phyloP scores from a whole-genome alignment of 1,139 yeast species.

The Komagataea norvegica region DNA sequence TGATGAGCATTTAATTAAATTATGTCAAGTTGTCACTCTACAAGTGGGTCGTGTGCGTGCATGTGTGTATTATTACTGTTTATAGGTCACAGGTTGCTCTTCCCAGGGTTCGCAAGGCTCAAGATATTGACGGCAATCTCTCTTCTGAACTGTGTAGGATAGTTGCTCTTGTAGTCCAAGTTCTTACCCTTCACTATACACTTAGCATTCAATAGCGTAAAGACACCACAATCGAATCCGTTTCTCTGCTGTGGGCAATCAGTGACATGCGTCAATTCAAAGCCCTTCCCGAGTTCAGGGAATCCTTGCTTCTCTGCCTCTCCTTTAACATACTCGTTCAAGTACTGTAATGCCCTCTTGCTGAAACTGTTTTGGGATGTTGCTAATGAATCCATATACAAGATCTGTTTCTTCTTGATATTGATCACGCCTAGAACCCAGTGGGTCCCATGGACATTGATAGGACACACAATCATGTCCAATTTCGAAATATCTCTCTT shows the following conservation, averaged over 20 bases:
- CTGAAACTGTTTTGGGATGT: slow-evolving; percentile 46
- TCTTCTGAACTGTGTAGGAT: slow-evolving; percentile 64
- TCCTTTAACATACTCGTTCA: slow-evolving; percentile 56
- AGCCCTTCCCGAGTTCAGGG: slow-evolving; percentile 29
- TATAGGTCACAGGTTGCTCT: slow-evolving; percentile 1
- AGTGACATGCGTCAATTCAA: slow-evolving; percentile 31
- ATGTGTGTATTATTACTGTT: no score
- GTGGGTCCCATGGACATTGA: slow-evolving; percentile 76
- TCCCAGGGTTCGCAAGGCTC: neutral
- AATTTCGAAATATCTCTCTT: slow-evolving; percentile 62
- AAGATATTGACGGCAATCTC: slow-evolving; percentile 52
- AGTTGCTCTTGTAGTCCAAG: slow-evolving; percentile 58
- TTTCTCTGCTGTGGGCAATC: slow-evolving; percentile 82
- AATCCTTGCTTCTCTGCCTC: slow-evolving; percentile 46
- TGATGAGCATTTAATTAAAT: neutral
- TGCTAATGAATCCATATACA: slow-evolving; percentile 72
- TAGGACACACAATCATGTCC: slow-evolving; percentile 72
- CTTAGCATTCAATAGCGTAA: slow-evolving; percentile 75
- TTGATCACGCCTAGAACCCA: slow-evolving; percentile 91
- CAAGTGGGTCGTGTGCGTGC: no score
- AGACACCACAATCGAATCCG: slow-evolving; percentile 95
- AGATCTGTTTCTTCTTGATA: slow-evolving; percentile 50
- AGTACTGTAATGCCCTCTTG: slow-evolving; percentile 45
- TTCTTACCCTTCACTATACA: slow-evolving; percentile 46
- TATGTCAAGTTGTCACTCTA: no score